A percentile compares a stretch with the other conserved stretches of the same genome.
These are phyloP conservation scores for Kondoa malvinella DNA, from an alignment of 768 basidiomycete genomes.

Conservation along the genomic window DNA sequence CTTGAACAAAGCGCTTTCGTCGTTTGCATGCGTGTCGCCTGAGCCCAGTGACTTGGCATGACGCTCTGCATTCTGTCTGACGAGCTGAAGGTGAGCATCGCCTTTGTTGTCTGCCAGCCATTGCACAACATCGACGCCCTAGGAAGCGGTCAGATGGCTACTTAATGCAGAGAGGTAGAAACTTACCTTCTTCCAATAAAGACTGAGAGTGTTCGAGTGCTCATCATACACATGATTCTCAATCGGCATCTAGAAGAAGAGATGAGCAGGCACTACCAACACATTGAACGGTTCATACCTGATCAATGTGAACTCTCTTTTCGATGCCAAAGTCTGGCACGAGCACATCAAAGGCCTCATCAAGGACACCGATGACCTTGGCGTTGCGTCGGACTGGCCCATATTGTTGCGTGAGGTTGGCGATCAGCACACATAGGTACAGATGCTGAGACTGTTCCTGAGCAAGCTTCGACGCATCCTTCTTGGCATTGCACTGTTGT, in stretches of 20 bases:
- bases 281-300: conserved; percentile 71
- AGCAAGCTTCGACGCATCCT: conserved; percentile 74
- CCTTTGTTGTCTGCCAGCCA: conserved; percentile 93
- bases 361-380: conserved; percentile 88
- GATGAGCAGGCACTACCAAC: conserved; percentile 22
- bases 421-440: conserved; percentile 82
- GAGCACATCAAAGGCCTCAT: conserved; percentile 90
- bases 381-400: conserved; percentile 90
- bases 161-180: not conserved
- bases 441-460: conserved; percentile 93
- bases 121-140: conserved; percentile 59
- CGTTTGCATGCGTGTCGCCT: conserved; percentile 62
- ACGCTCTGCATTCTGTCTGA: conserved; percentile 79
- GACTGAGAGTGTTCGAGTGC: conserved; percentile 73
- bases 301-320: conserved; percentile 94
- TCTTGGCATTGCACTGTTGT: conserved; percentile 65
- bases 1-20: conserved; percentile 63
- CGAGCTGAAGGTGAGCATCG: conserved; percentile 86
- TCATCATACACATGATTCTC: conserved; percentile 94
- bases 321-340: conserved; percentile 96
- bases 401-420: conserved; percentile 82
- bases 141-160: conserved; percentile 21
- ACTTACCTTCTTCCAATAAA: conserved; percentile 68
- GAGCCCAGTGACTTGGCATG: conserved; percentile 85
- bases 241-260: not conserved